Base-by-base conservation (phyloP, 192 early-diverging fungal species). In the Radiomyces spectabilis region DNA sequence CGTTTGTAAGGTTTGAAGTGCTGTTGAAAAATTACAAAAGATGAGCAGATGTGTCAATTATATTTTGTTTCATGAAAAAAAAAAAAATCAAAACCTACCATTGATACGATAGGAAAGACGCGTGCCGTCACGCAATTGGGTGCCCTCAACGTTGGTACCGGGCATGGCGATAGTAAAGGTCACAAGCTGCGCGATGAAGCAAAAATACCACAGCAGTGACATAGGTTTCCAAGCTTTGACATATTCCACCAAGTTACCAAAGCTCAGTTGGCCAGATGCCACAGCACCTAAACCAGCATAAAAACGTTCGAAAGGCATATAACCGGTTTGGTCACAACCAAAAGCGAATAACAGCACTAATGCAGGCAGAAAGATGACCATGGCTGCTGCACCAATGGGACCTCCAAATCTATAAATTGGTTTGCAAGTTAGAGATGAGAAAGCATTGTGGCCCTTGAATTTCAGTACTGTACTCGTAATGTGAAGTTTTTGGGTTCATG, bases 401-500 rank as follows among this genome's bases (percentile, higher is more conserved):
- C 83, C 85, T n/a, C 88, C 65, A 59, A 93, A 96, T 18, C 55
- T 57, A 37, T 13, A 32, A 5, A 12, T 15, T n/a, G n/a, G n/a
- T n/a, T n/a, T n/a, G n/a, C n/a, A n/a, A n/a, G n/a, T n/a, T n/a
- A n/a, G n/a, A n/a, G n/a, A n/a, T n/a, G n/a, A n/a, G n/a, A n/a
- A n/a, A n/a, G n/a, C 15, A 6, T 5, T n/a, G n/a, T n/a, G n/a
- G 30, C n/a, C 21, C n/a, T 0, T 44, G 5, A 12, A 15, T 44
- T 22, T 44, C 21, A 33, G 16, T 25, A 22, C 30, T 34, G 18
- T 55, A 45, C 69, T 92, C 93, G 63, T 83, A 91, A 50, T 83
- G 71, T 10, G 72, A 75, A 13, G 89, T 78, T 55, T 69, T 63
- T 29, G 80, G 82, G 58, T 91, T 77, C 42, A 44, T 8, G n/a